Conservation (phyloP, 1,139 yeast species). For the Blastobotrys petasosporus region DNA sequence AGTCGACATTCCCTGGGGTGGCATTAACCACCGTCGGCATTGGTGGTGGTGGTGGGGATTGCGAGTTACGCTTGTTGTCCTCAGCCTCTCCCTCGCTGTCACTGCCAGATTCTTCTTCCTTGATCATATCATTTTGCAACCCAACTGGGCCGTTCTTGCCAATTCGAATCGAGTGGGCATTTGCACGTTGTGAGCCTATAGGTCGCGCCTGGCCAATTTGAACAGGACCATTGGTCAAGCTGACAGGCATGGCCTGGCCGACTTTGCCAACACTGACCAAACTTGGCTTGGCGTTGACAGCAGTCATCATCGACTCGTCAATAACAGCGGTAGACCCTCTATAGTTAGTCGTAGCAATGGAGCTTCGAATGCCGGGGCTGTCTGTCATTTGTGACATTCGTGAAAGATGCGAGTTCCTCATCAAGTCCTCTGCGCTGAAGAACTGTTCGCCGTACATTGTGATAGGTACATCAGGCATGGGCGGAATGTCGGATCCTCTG, state of each 20-base stretch:
- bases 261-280: constrained; percentile 18
- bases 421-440: constrained; percentile 22
- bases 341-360: constrained; percentile 31
- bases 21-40: not conserved
- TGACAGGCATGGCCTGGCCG: constrained; percentile 10
- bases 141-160: constrained; percentile 21
- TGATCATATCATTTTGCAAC: constrained; percentile 21
- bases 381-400: too few species aligned
- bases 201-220: constrained; percentile 20
- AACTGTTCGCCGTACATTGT: constrained; percentile 15
- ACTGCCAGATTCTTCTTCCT: constrained; percentile 20
- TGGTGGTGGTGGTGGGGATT: not conserved
- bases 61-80: not conserved
- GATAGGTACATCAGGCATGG: constrained; percentile 13
- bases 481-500: constrained; percentile 12
- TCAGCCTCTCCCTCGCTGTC: constrained; percentile 10
- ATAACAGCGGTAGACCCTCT: constrained; percentile 31
- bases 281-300: constrained; percentile 30
- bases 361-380: constrained; percentile 22
- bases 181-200: constrained; percentile 16
- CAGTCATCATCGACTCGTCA: constrained; percentile 27
- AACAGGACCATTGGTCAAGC: constrained; percentile 3
- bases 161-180: constrained; percentile 24
- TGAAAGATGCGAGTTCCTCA: constrained; percentile 21
- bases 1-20: not conserved